Conservation (phyloP, 768 basidiomycete species). For the Tremella yokohamensis region DNA sequence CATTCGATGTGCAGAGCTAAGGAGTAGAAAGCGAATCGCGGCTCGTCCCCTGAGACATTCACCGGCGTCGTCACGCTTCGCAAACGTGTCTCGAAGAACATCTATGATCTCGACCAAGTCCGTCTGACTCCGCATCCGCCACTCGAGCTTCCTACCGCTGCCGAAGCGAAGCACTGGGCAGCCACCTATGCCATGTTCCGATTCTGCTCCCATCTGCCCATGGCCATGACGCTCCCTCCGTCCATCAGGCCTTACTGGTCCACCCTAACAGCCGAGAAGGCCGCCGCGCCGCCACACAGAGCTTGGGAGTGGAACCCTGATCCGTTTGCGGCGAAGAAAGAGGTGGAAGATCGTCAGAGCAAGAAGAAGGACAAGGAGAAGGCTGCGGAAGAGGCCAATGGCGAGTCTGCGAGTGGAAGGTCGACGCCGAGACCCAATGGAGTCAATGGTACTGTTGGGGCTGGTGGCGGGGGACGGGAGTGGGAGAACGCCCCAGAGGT, state of each 20-base stretch:
- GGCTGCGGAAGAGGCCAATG: conserved; percentile 22
- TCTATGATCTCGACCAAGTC: conserved; percentile 64
- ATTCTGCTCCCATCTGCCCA: conserved; percentile 47
- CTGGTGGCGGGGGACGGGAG: conserved; percentile 29
- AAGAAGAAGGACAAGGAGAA: conserved; percentile 55
- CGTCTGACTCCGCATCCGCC: conserved; percentile 71
- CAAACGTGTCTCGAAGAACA: conserved; percentile 65
- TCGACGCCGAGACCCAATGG: conserved; percentile 14
- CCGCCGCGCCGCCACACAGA: conserved; percentile 63
- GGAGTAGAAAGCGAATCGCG: conserved; percentile 25
- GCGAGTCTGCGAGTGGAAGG: conserved; percentile 13
- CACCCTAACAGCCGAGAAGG: conserved; percentile 67
- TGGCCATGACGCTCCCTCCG: conserved; percentile 65
- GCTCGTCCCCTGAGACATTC: conserved; percentile 41
- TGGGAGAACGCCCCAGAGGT: conserved; percentile 62
- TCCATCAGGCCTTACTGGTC: conserved; percentile 86
- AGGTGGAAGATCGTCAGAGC: conserved; percentile 65
- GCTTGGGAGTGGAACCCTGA: conserved; percentile 85
- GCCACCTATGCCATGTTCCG: conserved; percentile 83
- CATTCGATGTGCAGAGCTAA: not conserved
- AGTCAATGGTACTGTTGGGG: conserved; percentile 12
- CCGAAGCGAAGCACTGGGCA: conserved; percentile 87
- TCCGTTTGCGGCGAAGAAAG: conserved; percentile 71
- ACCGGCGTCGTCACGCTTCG: conserved; percentile 68
- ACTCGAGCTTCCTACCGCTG: conserved; percentile 62